phyloP scores from a whole-genome alignment of 495 filamentous ascomycete species.

The Penicillium chermesinum region DNA sequence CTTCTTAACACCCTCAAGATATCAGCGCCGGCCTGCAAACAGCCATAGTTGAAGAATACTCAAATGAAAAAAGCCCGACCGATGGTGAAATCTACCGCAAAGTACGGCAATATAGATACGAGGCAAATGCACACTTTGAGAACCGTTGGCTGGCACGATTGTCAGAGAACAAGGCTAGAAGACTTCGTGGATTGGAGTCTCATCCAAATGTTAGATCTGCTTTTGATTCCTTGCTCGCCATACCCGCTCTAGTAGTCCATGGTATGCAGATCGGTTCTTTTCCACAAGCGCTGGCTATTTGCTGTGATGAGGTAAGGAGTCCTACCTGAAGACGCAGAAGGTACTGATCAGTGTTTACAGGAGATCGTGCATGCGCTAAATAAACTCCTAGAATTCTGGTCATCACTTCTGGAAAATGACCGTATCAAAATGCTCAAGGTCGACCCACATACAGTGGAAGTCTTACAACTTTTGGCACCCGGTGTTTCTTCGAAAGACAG shows the following conservation, averaged over 20 bases:
- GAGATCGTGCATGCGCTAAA: constrained; percentile 17
- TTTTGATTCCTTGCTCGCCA: constrained; percentile 10
- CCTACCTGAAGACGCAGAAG: neutral
- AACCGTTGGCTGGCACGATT: constrained; percentile 21
- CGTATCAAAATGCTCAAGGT: constrained; percentile 11
- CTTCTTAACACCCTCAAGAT: constrained; percentile 9
- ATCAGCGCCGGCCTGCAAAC: constrained; percentile 10
- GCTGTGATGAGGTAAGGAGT: constrained; percentile 16
- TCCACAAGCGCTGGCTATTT: constrained; percentile 12
- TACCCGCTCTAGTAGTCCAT: constrained; percentile 7
- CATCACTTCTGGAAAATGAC: constrained; percentile 9
- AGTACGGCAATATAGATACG: constrained; percentile 30
- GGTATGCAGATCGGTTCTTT: constrained; percentile 13
- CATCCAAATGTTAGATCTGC: constrained; percentile 6
- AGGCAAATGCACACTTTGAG: constrained; percentile 19
- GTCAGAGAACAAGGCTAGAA: constrained; percentile 15
- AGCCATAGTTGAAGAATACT: constrained; percentile 29
- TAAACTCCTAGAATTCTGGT: constrained; percentile 13
- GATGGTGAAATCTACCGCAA: constrained; percentile 39
- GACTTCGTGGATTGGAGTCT: constrained; percentile 6
- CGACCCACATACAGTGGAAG: constrained; percentile 13
- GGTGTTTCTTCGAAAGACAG: constrained; percentile 7
- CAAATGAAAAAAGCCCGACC: constrained; percentile 27
- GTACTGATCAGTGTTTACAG: constrained; percentile 8
- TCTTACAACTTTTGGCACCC: constrained; percentile 11